Evolutionary conservation across 805 yeast genomes (phyloP), one percentile per base, ranked within the genome.

Genomic region (Novakomyces olei): DNA sequence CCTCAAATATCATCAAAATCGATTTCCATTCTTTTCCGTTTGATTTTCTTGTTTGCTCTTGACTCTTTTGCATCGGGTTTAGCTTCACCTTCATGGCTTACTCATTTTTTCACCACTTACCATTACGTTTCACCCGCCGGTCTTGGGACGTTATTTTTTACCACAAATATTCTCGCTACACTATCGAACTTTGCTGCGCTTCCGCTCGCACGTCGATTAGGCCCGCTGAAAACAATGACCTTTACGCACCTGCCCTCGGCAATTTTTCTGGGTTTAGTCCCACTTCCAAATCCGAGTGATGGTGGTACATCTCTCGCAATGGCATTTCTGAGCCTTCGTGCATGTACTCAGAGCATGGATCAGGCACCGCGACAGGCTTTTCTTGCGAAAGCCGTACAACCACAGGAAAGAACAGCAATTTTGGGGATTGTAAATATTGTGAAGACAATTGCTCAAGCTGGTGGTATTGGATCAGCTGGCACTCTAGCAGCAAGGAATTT

Each of bases 61-160:
- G 95, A 81, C 50, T 79, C 93, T 1, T 61, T 81, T 32, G 94
- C 92, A 0, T 70, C 69, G 40, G 93, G 94, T 1, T 75, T 81
- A 50, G 75, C 2, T 60, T 71, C 29, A 74, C 92, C 1, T 83
- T 94, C 94, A 61, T 75, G 27, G 79, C 80, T 26, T 81, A 73
- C 48, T 81, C 77, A 51, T 72, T 78, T 56, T 65, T 69, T 35
- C 62, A 60, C 23, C 50, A 56, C 9, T 80, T 72, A 42, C 41
- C n/a, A n/a, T n/a, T n/a, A 49, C 2, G 51, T 68, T 19, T 49
- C 69, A 1, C 69, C 81, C 3, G 53, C 71, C 0, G 50, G 60
- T 0, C 52, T 80, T 29, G 93, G 93, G 4, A 40, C 62, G 1
- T 53, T 80, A 19, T 78, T 78, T 48, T 76, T 76, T 42, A 40